Base-by-base conservation (phyloP, 768 basidiomycete species). In the Lentinus brumalis region DNA sequence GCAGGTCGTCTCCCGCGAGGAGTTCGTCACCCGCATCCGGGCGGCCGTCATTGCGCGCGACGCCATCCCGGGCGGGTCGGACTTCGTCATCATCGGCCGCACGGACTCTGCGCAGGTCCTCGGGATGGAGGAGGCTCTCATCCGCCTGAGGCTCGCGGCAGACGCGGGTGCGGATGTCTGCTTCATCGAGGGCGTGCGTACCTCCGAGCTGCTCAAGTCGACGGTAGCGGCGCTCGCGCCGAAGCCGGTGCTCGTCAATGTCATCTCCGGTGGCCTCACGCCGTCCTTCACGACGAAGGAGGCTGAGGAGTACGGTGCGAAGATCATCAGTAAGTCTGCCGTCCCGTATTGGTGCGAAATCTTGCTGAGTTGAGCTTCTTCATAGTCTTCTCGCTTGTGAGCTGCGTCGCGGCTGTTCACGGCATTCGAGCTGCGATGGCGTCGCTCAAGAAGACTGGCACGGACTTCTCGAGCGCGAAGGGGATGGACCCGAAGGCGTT, bases 161-260 rank as follows among this genome's bases (percentile, higher is more conserved):
- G 86, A 86, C 59, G 86, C 82, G 10, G 89, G 89, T 32, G 89
- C 89, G 0, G 89, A 92, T 67, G 88, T 89, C 12, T 91, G 88
- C 72, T 92, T 92, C 74, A 90, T 91, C 39, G 89, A 91, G 71
- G 89, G 90, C 44, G 88, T 91, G 31, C 84, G 84, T 71, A 87
- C 83, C 2, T 80, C 85, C 49, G 85, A 88, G 47, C 81, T 88
- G 26, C 79, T 91, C 15, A 78, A 81, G 57, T 77, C 77, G 1
- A 89, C 89, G 10, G 85, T 92, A 49, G 79, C 80, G 26, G 87
- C 86, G 2, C 74, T 92, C 31, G 83, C 86, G 5, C 89, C 89
- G 5, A 90, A 87, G 65, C 89, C 89, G 1, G 83, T 89, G 40
- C 86, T 91, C 35, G 88, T 91, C 44, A 91, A 91, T 62, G 89